Base-by-base conservation (phyloP, 192 early-diverging fungal genomes). In the Backusella luteola region DNA sequence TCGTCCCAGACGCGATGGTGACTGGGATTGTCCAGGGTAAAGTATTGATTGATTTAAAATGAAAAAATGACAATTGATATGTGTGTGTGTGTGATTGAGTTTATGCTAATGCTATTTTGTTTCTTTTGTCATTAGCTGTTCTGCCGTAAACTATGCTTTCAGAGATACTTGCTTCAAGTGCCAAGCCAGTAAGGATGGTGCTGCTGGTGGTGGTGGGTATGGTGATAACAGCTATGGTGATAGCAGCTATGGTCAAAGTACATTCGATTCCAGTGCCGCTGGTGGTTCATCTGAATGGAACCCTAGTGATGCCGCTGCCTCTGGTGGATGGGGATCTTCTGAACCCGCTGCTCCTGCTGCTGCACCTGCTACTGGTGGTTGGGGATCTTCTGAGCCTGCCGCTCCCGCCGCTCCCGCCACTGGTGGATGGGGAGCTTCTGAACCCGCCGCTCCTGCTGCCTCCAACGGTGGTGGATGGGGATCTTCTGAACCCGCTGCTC, bases 21-120 rank as follows among this genome's bases (percentile, higher is more conserved):
- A 81, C 38, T 81, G 80, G 80, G 70, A 78, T 38, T 81, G 80
- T 26, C 14, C 80, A 63, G 44, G 71, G 77, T 78, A 68, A 46
- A 14, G 46, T 44, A 17, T 44, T 17, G 12, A 44, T 17, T 44
- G 12, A 44, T 44, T 12, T 44, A 44, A 44, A 44, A 17, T 44
- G 42, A 17, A 52, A 35, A 52, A 39, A 49, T 7, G 11, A 0
- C 38, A 14, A 14, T 11, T 49, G 15, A 56, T 56, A 17, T 34
- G 1, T 29, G 26, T 29, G 49, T 32, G 21, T 29, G 14, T 21
- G 5, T 67, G 4, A 19, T 38, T 15, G 4, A 46, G 5, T 59
- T 1, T 59, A 11, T 26, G 11, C 9, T 59, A 3, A 53, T 59
- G 0, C 21, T 38, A 15, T 34, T 59, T 73, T 15, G 5, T 73